Conservation (phyloP, 495 filamentous ascomycete species). For the Elasticomyces elasticus region DNA sequence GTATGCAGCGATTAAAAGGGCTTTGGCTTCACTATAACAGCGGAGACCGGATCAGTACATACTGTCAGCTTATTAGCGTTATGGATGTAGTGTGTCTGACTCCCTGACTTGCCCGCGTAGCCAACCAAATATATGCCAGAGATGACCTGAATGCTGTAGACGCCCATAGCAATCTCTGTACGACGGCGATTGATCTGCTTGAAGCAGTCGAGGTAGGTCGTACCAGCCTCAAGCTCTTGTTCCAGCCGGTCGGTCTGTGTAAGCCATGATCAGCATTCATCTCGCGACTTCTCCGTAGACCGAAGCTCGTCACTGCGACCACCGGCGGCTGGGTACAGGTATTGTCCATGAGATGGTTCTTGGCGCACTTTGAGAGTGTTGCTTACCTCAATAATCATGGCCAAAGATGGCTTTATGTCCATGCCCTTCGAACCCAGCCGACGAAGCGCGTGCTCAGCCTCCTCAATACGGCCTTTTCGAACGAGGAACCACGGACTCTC, state of each 20-base stretch:
- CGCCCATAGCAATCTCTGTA: conserved; percentile 33
- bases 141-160: conserved; percentile 75
- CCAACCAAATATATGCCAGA: conserved; percentile 71
- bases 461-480: conserved; percentile 26
- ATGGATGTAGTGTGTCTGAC: too few species aligned
- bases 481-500: conserved; percentile 33
- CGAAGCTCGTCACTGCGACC: too few species aligned
- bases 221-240: conserved; percentile 28
- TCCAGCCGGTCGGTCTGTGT: conserved; percentile 27
- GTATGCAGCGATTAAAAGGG: too few species aligned
- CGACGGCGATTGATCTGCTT: conserved; percentile 26
- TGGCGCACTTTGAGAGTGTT: background rate
- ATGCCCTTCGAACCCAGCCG: conserved; percentile 27
- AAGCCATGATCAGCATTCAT: background rate
- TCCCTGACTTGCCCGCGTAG: too few species aligned
- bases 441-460: conserved; percentile 30
- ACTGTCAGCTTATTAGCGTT: too few species aligned
- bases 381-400: conserved; percentile 27
- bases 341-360: too few species aligned
- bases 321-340: too few species aligned
- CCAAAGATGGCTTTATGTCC: conserved; percentile 31
- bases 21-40: too few species aligned
- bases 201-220: conserved; percentile 32
- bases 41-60: too few species aligned
- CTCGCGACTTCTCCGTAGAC: too few species aligned